These are phyloP conservation scores for Lipomyces orientalis DNA, from an alignment of 805 yeast species.

Conservation along the genomic window DNA sequence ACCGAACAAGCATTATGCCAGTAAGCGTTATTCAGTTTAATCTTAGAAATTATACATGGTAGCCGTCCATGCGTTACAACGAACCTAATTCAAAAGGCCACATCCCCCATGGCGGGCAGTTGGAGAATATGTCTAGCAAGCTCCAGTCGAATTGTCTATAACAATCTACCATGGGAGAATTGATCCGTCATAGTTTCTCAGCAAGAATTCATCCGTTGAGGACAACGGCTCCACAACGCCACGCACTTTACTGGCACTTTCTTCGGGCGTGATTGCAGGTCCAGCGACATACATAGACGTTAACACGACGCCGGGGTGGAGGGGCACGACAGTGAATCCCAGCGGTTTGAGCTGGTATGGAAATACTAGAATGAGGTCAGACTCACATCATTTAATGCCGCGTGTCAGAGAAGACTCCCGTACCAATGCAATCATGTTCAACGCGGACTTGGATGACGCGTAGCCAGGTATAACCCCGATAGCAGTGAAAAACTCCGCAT, in stretches of 20 bases:
- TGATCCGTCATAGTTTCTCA: not conserved
- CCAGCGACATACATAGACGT: not conserved
- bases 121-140: no score
- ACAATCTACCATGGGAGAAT: not conserved
- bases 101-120: no score
- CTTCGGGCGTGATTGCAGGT: not conserved
- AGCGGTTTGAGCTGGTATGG: not conserved
- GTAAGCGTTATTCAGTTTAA: no score
- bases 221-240: not conserved
- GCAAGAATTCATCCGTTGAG: not conserved
- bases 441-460: not conserved
- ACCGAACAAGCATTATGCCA: no score
- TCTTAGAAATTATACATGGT: no score
- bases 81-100: no score
- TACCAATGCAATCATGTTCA: not conserved
- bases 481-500: not conserved
- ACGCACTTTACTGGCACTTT: not conserved
- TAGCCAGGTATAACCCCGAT: not conserved
- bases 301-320: not conserved
- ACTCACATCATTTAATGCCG: not conserved
- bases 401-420: not conserved
- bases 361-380: not conserved
- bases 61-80: no score
- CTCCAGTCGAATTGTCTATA: no score
- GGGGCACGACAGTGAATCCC: not conserved